Conservation (phyloP, 1,139 yeast species). For the Trichomonascaceae sp. region DNA sequence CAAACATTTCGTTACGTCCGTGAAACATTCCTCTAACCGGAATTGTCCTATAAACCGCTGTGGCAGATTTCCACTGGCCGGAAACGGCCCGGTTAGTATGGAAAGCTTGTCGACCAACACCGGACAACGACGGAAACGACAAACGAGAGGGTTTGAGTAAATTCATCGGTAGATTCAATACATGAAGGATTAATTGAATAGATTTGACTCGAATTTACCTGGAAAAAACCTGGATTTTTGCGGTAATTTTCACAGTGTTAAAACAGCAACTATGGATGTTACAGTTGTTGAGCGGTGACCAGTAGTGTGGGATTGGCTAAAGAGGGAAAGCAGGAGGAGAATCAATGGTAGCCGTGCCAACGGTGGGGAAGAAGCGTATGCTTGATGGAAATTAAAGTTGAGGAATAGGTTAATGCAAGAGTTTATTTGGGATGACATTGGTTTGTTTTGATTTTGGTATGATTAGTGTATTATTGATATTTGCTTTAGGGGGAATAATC, state of each 20-base stretch:
- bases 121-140: not conserved
- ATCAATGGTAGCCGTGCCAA: not conserved
- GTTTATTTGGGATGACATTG: too few species aligned
- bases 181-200: not conserved
- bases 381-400: too few species aligned
- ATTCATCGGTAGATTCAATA: not conserved
- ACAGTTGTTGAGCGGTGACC: not conserved
- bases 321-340: not conserved
- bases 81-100: not conserved
- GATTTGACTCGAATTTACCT: not conserved
- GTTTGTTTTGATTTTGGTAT: too few species aligned
- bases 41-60: not conserved
- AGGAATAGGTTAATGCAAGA: too few species aligned
- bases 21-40: not conserved
- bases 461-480: too few species aligned
- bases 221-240: not conserved
- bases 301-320: not conserved
- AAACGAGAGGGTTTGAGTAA: not conserved
- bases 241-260: not conserved
- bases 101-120: not conserved
- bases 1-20: not conserved
- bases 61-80: not conserved
- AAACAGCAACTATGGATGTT: not conserved
- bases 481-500: too few species aligned
- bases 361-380: not conserved